phyloP scores from a whole-genome alignment of 1,284 basidiomycete species.

The Cryptococcus deneoformans region DNA sequence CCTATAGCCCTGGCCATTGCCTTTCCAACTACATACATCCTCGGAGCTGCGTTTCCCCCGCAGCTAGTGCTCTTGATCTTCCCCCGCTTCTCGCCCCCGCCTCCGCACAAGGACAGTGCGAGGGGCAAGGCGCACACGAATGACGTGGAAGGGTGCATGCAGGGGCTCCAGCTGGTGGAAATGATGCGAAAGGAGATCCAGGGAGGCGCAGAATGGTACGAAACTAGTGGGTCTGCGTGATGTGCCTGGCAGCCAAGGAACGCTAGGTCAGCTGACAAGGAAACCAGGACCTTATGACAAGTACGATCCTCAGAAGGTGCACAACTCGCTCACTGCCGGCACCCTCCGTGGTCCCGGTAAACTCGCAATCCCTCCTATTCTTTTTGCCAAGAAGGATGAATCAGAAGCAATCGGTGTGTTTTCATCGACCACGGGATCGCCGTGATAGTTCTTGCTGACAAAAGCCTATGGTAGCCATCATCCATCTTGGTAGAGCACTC shows the following conservation, averaged over 20 bases:
- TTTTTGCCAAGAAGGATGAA: slow-evolving; percentile 72
- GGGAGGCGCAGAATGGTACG: slow-evolving; percentile 38
- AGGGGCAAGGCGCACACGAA: slow-evolving; percentile 61
- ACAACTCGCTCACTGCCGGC: slow-evolving; percentile 77
- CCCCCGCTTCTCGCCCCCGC: slow-evolving; percentile 68
- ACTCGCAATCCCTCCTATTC: slow-evolving; percentile 71
- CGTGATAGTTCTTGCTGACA: background rate
- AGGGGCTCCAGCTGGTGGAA: slow-evolving; percentile 62
- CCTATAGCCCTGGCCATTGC: slow-evolving; percentile 34
- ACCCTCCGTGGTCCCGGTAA: slow-evolving; percentile 80
- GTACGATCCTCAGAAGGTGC: slow-evolving; percentile 62
- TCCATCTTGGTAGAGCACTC: slow-evolving; percentile 79
- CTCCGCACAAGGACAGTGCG: slow-evolving; percentile 60
- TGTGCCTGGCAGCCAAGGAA: no score
- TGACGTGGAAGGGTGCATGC: slow-evolving; percentile 66
- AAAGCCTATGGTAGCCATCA: slow-evolving; percentile 51
- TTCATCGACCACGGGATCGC: background rate
- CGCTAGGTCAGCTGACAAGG: background rate
- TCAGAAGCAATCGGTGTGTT: slow-evolving; percentile 57
- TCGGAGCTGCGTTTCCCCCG: slow-evolving; percentile 65
- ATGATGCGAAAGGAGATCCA: slow-evolving; percentile 48
- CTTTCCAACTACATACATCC: slow-evolving; percentile 39
- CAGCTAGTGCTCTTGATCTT: slow-evolving; percentile 61
- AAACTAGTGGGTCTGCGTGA: slow-evolving; percentile 41
- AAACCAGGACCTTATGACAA: slow-evolving; percentile 65